Conservation (phyloP, 768 basidiomycete species). For the Lentinula guzmanii region DNA sequence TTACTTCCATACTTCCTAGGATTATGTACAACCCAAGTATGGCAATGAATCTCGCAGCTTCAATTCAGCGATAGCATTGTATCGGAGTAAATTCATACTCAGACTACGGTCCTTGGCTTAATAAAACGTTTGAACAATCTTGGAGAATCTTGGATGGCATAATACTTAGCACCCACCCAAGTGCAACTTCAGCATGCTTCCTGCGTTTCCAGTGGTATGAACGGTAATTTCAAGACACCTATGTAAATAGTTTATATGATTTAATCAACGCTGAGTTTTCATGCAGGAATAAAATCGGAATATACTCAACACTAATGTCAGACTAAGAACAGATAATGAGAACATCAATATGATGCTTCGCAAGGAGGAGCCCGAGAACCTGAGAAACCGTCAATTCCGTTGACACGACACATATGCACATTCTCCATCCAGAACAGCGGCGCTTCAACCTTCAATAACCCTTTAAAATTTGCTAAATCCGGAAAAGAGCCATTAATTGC, state of each 20-base stretch:
- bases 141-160: neutral
- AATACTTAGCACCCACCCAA: neutral
- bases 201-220: neutral
- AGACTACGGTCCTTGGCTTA: neutral
- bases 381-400: neutral
- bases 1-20: neutral
- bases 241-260: neutral
- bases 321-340: neutral
- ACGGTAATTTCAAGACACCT: neutral
- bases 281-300: neutral
- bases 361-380: neutral
- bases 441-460: neutral
- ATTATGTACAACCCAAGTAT: neutral
- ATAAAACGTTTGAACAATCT: neutral
- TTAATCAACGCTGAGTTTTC: neutral
- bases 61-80: neutral
- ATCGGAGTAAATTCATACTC: neutral
- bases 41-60: neutral
- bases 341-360: neutral
- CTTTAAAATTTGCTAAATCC: neutral
- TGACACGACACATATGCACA: neutral
- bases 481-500: neutral
- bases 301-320: neutral
- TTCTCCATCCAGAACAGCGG: neutral
- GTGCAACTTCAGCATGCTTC: neutral